A percentile compares a stretch with the other conserved stretches of the same genome.
Evolutionary conservation across 2,329 filamentous ascomycete species (phyloP).

Genomic region (Talaromyces sp.): DNA sequence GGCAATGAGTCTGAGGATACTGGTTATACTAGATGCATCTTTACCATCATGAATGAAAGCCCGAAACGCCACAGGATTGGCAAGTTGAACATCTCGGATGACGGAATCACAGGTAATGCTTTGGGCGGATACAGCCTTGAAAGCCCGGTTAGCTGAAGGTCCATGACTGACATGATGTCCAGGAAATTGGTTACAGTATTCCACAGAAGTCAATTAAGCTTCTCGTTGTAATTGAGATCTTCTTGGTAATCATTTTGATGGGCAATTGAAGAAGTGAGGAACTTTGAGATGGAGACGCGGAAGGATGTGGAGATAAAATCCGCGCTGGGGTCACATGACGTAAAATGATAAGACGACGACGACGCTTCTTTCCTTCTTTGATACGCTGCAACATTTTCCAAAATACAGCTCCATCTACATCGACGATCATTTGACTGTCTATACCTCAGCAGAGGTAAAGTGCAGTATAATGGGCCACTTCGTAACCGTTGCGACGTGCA

Average conservation of each 20-base stretch:
- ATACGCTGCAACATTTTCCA: neutral
- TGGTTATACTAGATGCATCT: no score
- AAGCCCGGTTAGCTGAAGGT: neutral
- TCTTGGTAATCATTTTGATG: no score
- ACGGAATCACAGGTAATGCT: neutral
- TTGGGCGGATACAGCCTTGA: neutral
- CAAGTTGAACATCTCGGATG: neutral
- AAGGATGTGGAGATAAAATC: conserved; percentile 10
- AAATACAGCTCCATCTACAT: neutral
- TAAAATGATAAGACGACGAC: conserved; percentile 1
- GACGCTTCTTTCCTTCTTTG: neutral
- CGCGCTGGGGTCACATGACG: conserved; percentile 12
- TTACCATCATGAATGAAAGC: no score
- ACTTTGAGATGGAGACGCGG: neutral
- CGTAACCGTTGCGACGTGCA: conserved; percentile 20
- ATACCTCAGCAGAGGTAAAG: neutral
- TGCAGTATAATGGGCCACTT: conserved; percentile 17
- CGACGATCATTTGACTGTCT: neutral
- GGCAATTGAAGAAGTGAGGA: neutral
- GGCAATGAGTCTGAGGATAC: no score
- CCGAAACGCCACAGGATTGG: no score
- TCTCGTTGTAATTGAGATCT: no score
- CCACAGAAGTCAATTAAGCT: no score
- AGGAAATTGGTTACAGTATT: no score
- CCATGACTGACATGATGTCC: no score